Evolutionary conservation across 768 basidiomycete species (phyloP), one percentile per base, ranked within the genome.

Genomic region (Filobasidium wieringae): DNA sequence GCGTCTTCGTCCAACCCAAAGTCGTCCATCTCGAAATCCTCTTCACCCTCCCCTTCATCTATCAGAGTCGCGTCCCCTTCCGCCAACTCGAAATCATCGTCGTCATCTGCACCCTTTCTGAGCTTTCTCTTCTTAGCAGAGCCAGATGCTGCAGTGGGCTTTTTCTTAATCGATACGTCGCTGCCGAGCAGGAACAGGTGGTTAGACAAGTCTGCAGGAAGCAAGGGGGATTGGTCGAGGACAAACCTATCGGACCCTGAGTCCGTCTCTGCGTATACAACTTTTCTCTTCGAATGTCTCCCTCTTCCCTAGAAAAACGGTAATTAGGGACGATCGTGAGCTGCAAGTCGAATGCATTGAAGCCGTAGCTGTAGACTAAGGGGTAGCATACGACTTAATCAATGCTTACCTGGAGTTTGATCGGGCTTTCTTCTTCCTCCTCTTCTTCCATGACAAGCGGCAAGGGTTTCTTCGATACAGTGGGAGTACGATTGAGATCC

Each of bases 11-110:
- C 68, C 22, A 60, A 39, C 7, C 40, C 59, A 9, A 57, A 64
- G 7, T 64, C 66, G 30, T 68, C 63, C 30, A 70, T 62, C 11
- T 63, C 63, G 45, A 69, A 73, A n/a, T 73, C 72, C 17, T 64
- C 67, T 29, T 71, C 72, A 5, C 65, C 65, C 11, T 66, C 66
- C 12, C 57, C 64, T 49, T 68, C 67, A 32, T 66, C 50, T 1
- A 34, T 19, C 41, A 66, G 68, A 11, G 19, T 27, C 7, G 22
- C 43, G 2, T 3, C 43, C 22, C 24, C 22, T 11, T 24, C 2
- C 22, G 7, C n/a, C 7, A 47, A 24, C 43, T 47, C 43, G 43
- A 47, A 47, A n/a, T 71, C 70, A 40, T 73, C 72, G 19, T 64
- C 67, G 30, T 73, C 72, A 2, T 65, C 66, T 12, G 64, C 64